phyloP scores from a whole-genome alignment of 2,329 filamentous ascomycete species.

The Colletotrichum endophyticum region DNA sequence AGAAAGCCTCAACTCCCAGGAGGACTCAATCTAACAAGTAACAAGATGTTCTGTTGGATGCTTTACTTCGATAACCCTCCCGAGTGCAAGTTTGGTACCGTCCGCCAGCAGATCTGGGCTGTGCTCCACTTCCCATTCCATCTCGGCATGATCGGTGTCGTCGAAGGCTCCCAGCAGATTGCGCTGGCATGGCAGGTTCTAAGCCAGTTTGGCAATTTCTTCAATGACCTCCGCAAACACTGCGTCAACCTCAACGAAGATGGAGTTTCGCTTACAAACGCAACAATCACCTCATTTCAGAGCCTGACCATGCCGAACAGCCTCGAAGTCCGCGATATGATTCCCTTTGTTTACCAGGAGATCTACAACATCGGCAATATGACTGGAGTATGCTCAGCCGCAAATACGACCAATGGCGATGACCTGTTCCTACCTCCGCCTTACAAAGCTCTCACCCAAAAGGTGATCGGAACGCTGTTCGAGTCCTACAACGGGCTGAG shows the following conservation, averaged over 20 bases:
- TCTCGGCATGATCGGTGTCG: slow-evolving; percentile 57
- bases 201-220: slow-evolving; percentile 1
- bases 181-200: slow-evolving; percentile 18
- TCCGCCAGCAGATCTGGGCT: slow-evolving; percentile 58
- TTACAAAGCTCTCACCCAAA: not conserved
- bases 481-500: slow-evolving; percentile 8
- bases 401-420: not conserved
- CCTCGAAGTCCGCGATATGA: not conserved
- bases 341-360: not conserved
- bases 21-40: not conserved
- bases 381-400: not conserved
- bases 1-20: not conserved
- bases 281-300: not conserved
- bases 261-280: not conserved
- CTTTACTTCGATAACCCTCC: slow-evolving; percentile 63
- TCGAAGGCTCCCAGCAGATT: slow-evolving; percentile 58
- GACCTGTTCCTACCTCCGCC: not conserved
- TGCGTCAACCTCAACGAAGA: slow-evolving; percentile 5
- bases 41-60: slow-evolving; percentile 50
- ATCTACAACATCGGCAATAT: slow-evolving; percentile 10
- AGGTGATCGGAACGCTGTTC: slow-evolving; percentile 5
- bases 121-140: slow-evolving; percentile 62
- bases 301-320: slow-evolving; percentile 5
- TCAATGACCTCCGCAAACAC: not conserved
- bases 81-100: slow-evolving; percentile 51